Percentiles rank a stretch among this genome's conserved stretches.
phyloP scores from a whole-genome alignment of 805 yeast species.

The Saturnispora saitoi region DNA sequence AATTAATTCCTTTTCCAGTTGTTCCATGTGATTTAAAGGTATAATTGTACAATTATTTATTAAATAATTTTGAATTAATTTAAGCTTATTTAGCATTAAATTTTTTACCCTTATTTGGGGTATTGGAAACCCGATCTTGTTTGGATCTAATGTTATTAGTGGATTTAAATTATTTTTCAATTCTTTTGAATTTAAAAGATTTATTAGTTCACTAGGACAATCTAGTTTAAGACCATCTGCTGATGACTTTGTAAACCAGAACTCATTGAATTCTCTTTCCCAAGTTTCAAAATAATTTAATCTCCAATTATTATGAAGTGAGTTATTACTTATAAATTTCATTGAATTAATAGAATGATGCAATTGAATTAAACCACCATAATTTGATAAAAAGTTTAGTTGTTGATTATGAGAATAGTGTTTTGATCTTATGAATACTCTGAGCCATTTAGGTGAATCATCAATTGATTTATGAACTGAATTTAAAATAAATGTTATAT shows the following conservation, averaged over 20 bases:
- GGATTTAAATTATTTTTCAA: background rate
- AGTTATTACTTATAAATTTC: background rate
- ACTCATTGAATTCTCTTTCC: background rate
- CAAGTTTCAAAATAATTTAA: background rate
- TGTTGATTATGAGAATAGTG: constrained; percentile 4
- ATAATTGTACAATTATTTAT: background rate
- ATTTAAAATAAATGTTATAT: background rate
- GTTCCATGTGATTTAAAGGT: background rate
- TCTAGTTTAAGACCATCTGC: background rate
- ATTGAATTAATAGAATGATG: constrained; percentile 2
- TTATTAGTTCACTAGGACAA: background rate
- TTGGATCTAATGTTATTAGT: background rate
- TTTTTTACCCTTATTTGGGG: constrained; percentile 2
- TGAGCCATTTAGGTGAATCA: background rate
- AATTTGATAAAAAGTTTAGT: background rate
- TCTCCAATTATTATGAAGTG: constrained; percentile 1
- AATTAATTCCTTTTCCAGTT: background rate
- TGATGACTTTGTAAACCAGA: background rate
- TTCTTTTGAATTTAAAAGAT: background rate
- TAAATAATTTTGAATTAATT: background rate
- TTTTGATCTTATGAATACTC: background rate
- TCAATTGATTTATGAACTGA: constrained; percentile 1
- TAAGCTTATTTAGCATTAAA: background rate
- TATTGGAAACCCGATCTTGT: constrained; percentile 1
- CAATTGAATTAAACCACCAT: constrained; percentile 1